Base-by-base conservation (phyloP, 192 early-diverging fungal species). In the Backusella australiensis region DNA sequence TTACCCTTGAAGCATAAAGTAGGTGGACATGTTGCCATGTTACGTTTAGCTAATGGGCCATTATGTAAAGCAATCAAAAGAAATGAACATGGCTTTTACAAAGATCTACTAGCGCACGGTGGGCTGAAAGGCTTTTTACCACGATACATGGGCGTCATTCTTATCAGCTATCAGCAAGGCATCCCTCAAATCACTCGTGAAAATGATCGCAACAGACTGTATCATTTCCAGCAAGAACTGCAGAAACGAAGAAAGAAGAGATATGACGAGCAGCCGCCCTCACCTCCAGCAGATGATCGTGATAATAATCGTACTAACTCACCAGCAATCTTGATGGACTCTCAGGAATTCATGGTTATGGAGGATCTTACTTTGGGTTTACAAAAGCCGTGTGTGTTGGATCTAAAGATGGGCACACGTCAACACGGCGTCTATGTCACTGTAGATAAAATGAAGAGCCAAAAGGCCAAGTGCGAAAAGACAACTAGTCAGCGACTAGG, bases 351-450 rank as follows among this genome's bases (percentile, higher is more conserved):
- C 79, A 92, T 99, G 67, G 82, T 99, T 4, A 83, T 99, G 85
- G 93, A 97, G 71, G 97, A 99, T 82, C 83, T 99, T 69, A 99
- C 97, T 0, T 89, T 92, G 17, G 92, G 94, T 4, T 84, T 98
- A 84, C 86, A 90, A 79, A 91, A 89, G 35, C 98, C 98, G 0
- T 98, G 96, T 75, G 95, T 99, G 17, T 87, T 99, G 65, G 97
- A 99, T 79, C 87, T 99, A 70, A 99, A 99, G 75, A 99, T 99
- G 98, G 98, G 98, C 34, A 97, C 95, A 34, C 87, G 98, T 6
- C 98, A 99, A 83, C 93, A 97, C 75, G 97, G 98, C 8, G 91
- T 99, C 65, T 90, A 94, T 86, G 95, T 93, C 3, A 86, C 92
- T 1, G 85, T 87, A 19, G 89, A 91, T 56, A 99, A 99, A 81